Conservation (phyloP, 371 early-diverging fungal genomes). For the Funneliformis caledonium region DNA sequence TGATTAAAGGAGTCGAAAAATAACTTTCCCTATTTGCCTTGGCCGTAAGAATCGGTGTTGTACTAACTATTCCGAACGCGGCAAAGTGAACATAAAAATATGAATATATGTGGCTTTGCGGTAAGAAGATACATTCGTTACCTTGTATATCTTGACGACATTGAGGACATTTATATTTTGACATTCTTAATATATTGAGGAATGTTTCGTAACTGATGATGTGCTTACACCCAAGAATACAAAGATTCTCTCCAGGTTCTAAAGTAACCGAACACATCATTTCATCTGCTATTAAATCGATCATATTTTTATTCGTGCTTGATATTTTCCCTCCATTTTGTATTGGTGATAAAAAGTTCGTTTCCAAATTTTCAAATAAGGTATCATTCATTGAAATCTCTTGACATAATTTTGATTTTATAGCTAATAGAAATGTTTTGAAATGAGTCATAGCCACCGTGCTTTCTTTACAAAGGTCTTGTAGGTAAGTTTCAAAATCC, state of each 20-base stretch:
- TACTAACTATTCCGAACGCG: not conserved
- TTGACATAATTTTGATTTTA: not conserved
- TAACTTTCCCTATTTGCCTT: not conserved
- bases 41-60: not conserved
- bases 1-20: not conserved
- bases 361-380: not conserved
- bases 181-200: not conserved
- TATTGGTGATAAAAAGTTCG: not conserved
- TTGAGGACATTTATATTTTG: slow-evolving; percentile 8
- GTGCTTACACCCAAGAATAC: not conserved
- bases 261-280: not conserved
- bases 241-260: not conserved
- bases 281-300: not conserved
- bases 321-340: not conserved
- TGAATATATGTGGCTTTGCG: not conserved
- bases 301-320: not conserved
- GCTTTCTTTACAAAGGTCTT: not conserved
- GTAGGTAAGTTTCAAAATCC: not conserved
- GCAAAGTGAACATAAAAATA: not conserved
- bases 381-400: not conserved
- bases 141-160: not conserved
- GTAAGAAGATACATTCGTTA: not conserved
- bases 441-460: not conserved
- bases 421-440: not conserved
- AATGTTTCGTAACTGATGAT: not conserved